Conservation (phyloP, 495 filamentous ascomycete genomes). For the Tuber aestivum region DNA sequence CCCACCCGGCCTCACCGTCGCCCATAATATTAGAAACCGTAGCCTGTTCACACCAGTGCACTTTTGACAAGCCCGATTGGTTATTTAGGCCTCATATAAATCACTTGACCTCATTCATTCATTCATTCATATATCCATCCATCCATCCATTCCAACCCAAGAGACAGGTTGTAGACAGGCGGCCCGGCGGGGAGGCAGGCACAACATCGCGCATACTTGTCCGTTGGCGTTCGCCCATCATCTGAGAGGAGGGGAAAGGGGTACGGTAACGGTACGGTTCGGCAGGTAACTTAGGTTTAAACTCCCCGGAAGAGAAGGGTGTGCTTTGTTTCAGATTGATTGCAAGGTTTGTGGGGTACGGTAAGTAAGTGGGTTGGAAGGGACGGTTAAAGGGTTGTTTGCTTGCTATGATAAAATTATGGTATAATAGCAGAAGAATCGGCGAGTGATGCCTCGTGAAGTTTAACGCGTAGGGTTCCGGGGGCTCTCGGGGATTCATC, state of each 20-base stretch:
- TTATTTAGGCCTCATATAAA: too few species aligned
- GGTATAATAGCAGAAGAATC: too few species aligned
- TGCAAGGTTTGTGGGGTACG: background rate
- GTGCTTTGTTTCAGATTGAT: background rate
- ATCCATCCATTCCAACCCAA: too few species aligned
- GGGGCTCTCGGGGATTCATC: background rate
- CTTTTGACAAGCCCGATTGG: too few species aligned
- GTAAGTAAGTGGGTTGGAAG: background rate
- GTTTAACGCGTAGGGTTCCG: background rate
- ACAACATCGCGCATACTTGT: slow-evolving; percentile 4
- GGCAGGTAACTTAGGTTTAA: background rate
- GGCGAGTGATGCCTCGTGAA: slow-evolving; percentile 5
- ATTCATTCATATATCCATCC: too few species aligned
- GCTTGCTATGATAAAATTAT: too few species aligned
- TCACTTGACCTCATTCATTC: too few species aligned
- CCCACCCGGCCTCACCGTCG: too few species aligned
- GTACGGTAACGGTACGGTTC: too few species aligned
- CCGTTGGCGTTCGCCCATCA: background rate
- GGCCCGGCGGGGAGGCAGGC: slow-evolving; percentile 1
- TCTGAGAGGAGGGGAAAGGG: background rate
- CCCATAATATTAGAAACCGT: too few species aligned
- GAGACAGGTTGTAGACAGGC: background rate
- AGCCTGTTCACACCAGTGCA: too few species aligned
- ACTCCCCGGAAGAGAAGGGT: background rate
- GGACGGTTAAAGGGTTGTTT: background rate